Evolutionary conservation across 169 alveolate genomes (phyloP).

Genomic region (Cryptosporidium felis): DNA sequence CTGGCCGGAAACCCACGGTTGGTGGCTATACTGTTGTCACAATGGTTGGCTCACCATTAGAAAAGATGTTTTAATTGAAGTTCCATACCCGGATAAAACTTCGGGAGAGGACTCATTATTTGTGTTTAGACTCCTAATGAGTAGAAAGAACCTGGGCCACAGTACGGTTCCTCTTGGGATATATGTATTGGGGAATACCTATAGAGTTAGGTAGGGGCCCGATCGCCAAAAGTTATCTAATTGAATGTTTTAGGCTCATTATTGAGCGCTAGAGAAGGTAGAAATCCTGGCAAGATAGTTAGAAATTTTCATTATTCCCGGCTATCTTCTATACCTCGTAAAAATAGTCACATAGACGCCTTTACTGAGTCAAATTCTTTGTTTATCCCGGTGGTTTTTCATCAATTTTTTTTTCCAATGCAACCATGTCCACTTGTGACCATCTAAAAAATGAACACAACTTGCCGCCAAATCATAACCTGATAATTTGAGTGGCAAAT

Average conservation of each 20-base stretch:
- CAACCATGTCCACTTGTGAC: neutral
- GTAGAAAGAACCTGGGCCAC: constrained; percentile 56
- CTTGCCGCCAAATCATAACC: constrained; percentile 6
- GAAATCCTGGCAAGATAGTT: too few relatives aligned
- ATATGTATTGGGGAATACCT: constrained; percentile 62
- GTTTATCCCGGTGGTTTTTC: too few relatives aligned
- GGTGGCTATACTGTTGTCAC: constrained; percentile 71
- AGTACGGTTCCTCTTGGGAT: constrained; percentile 53
- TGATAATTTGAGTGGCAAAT: too few relatives aligned
- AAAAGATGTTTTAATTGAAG: constrained; percentile 26
- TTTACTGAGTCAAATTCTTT: too few relatives aligned
- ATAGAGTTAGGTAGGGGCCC: constrained; percentile 48
- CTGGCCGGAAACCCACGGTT: constrained; percentile 68
- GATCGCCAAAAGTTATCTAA: constrained; percentile 65
- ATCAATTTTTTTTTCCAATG: too few relatives aligned
- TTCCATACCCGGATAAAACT: constrained; percentile 38
- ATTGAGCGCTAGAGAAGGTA: too few relatives aligned
- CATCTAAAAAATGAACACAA: neutral
- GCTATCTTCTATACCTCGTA: too few relatives aligned
- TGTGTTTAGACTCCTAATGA: constrained; percentile 60
- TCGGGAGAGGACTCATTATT: constrained; percentile 53
- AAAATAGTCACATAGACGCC: too few relatives aligned
- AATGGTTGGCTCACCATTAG: constrained; percentile 60
- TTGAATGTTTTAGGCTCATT: neutral
- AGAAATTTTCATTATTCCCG: too few relatives aligned